Base-by-base conservation (phyloP, 108 stramenopile genomes). In the Skeletonema costatum region DNA sequence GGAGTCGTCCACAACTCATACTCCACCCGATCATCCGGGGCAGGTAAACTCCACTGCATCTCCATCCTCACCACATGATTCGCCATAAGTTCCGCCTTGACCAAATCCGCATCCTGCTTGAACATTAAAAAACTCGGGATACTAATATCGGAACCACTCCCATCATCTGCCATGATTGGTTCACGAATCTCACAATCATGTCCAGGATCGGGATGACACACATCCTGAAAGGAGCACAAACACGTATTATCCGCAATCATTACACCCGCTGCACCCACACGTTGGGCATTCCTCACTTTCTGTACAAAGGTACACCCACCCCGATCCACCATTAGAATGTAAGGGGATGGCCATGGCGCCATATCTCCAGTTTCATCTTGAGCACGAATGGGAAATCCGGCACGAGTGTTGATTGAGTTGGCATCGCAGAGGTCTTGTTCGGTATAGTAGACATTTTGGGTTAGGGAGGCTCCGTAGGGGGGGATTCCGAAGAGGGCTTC, bases 101-200 rank as follows among this genome's bases (percentile, higher is more conserved):
- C 81, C 44, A 65, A 56, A 66, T 90, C 82, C 25, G 86, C 92
- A 59, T 92, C 87, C 73, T 90, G 80, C 82, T 96, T 95, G 84
- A 87, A 92, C 86, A 97, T 87, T 11, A 96, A 71, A 71, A 96
- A 85, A 76, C 82, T 64, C 1, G 98, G 97, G 39, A 99, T 97
- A 66, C 90, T 77, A 83, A 99, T 96, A 64, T 98, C 98, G 3
- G 75, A 74, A 8, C 98, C 98, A 14, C 86, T 87, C 13, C 98
- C 98, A 71, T 99, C 98, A 71, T 99, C 98, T 19, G 98, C 97
- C 98, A 99, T 98, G 85, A 98, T 94, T 56, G 98, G 98, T 78
- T 97, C 96, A 6, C 84, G 71, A 2, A 77, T 76, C 73, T 92
- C 90, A 66, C 91, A 94, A 31, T 65, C 80, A 56, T 73, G 69